Evolutionary conservation across 352 stramenopile genomes (phyloP).

Genomic region (Phytophthora ramorum): DNA sequence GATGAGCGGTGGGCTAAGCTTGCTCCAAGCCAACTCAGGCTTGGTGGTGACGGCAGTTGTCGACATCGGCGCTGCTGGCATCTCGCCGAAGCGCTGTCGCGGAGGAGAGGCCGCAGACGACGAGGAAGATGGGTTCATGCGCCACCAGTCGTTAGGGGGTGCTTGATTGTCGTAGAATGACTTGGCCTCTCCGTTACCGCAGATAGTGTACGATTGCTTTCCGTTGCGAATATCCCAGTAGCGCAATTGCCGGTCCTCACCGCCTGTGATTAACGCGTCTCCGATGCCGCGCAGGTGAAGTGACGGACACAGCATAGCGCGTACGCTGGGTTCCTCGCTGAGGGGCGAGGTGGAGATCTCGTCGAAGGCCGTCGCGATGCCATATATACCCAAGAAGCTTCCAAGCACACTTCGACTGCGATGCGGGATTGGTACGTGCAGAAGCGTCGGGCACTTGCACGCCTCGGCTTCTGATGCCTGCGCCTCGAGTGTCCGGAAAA

Average conservation of each 20-base stretch:
- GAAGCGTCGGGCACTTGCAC: slow-evolving; percentile 73
- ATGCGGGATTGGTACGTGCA: slow-evolving; percentile 81
- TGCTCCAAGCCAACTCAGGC: slow-evolving; percentile 89
- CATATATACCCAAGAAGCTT: slow-evolving; percentile 84
- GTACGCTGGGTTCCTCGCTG: slow-evolving; percentile 85
- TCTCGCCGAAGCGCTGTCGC: slow-evolving; percentile 36
- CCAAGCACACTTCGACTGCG: slow-evolving; percentile 72
- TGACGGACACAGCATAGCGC: slow-evolving; percentile 89
- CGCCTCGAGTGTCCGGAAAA: slow-evolving; percentile 91
- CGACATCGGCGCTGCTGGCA: slow-evolving; percentile 32
- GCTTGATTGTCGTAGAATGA: slow-evolving; percentile 90
- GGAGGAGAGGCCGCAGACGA: slow-evolving; percentile 28
- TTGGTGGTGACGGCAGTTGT: slow-evolving; percentile 64
- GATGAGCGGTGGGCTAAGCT: slow-evolving; percentile 83
- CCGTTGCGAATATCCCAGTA: slow-evolving; percentile 97
- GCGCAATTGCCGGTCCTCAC: slow-evolving; percentile 94
- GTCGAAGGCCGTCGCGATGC: slow-evolving; percentile 83
- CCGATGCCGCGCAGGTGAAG: slow-evolving; percentile 85
- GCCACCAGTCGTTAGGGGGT: slow-evolving; percentile 84
- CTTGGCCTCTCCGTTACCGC: slow-evolving; percentile 85
- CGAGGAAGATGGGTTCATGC: slow-evolving; percentile 66
- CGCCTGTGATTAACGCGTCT: slow-evolving; percentile 93
- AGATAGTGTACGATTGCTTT: slow-evolving; percentile 95
- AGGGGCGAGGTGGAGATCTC: slow-evolving; percentile 77
- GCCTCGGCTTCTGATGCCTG: slow-evolving; percentile 80